Conservation (phyloP, 2,329 filamentous ascomycete species). For the Arachnomyces sp. region DNA sequence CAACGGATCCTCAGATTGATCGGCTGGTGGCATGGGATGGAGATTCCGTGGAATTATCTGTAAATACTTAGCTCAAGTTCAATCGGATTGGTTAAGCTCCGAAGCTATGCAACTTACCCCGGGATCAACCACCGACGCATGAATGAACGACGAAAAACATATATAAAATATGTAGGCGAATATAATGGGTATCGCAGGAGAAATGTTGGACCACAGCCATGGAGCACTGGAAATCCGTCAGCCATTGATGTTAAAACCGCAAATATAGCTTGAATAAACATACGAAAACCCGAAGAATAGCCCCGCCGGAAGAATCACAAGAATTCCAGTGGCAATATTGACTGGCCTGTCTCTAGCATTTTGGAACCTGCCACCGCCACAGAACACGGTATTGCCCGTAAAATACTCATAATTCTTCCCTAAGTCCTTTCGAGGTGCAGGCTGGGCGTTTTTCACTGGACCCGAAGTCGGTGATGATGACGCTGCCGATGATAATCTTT, state of each 20-base stretch:
- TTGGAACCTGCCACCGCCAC: constrained; percentile 73
- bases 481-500: constrained; percentile 69
- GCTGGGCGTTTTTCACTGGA: constrained; percentile 35
- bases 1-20: constrained; percentile 72
- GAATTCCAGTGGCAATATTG: constrained; percentile 74
- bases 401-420: constrained; percentile 88
- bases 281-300: constrained; percentile 80
- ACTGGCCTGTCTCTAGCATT: constrained; percentile 83
- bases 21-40: constrained; percentile 72
- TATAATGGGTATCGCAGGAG: constrained; percentile 77
- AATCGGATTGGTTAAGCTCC: not conserved
- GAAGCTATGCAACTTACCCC: constrained; percentile 57
- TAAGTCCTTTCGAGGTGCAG: constrained; percentile 33
- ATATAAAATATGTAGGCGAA: constrained; percentile 91
- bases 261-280: constrained; percentile 22
- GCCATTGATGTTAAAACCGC: not conserved
- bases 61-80: not conserved
- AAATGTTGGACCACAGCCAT: constrained; percentile 79
- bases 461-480: constrained; percentile 64
- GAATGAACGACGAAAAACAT: constrained; percentile 85
- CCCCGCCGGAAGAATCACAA: constrained; percentile 69
- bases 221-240: constrained; percentile 47
- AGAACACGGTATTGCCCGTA: constrained; percentile 87
- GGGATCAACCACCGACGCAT: constrained; percentile 86
- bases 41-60: constrained; percentile 89